These are phyloP conservation scores for Saturnispora hagleri DNA, from an alignment of 805 yeast species.

Conservation along the genomic window DNA sequence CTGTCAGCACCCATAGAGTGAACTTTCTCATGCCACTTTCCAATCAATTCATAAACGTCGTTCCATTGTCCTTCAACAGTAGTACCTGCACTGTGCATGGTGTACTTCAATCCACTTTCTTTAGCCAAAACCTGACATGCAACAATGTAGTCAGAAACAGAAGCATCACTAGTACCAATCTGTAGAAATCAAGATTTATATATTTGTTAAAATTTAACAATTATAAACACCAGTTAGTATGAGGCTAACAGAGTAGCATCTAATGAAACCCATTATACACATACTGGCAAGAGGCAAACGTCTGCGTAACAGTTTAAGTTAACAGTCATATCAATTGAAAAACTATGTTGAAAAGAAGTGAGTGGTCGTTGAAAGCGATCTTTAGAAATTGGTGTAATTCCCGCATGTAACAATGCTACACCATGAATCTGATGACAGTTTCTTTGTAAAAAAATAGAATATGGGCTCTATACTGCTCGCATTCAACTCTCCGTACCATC, in stretches of 20 bases:
- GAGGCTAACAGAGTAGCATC: conserved; percentile 79
- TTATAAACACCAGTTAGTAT: conserved; percentile 48
- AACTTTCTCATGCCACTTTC: conserved; percentile 62
- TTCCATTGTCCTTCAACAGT: conserved; percentile 87
- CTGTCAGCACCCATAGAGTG: conserved; percentile 68
- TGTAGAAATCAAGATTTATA: conserved; percentile 14
- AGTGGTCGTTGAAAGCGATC: not conserved
- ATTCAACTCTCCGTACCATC: too few relatives aligned
- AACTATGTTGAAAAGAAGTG: not conserved
- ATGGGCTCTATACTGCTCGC: not conserved
- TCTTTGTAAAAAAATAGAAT: not conserved
- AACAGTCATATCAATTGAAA: conserved; percentile 23
- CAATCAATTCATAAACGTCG: conserved; percentile 72
- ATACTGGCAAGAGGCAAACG: conserved; percentile 72
- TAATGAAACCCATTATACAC: conserved; percentile 35
- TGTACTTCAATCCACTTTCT: conserved; percentile 51
- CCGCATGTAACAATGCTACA: not conserved
- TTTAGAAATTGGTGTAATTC: not conserved
- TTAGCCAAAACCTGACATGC: conserved; percentile 56
- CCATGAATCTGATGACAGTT: not conserved
- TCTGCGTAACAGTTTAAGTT: conserved; percentile 70
- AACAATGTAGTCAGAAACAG: conserved; percentile 76
- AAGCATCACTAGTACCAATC: conserved; percentile 72
- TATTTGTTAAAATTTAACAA: not conserved
- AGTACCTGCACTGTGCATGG: conserved; percentile 87